These are phyloP conservation scores for Echinosophora koreensis DNA, from an alignment of 306 rosid species.

Conservation along the genomic window DNA sequence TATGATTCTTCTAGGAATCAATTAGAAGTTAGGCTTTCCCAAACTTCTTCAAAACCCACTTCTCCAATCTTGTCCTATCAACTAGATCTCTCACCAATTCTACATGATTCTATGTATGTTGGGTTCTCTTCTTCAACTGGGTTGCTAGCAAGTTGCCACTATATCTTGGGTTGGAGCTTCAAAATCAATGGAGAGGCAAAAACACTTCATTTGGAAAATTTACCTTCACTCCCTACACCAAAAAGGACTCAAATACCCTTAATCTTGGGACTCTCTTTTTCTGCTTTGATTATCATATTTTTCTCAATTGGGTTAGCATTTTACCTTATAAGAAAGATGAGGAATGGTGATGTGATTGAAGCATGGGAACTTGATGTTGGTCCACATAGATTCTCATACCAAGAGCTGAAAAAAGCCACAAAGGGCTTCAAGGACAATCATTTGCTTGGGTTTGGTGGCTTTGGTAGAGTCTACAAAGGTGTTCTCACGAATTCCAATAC, in stretches of 20 bases:
- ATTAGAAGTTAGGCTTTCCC: conserved; percentile 58
- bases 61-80: conserved; percentile 53
- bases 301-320: conserved; percentile 23
- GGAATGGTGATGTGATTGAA: conserved; percentile 57
- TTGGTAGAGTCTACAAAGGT: conserved; percentile 69
- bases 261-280: conserved; percentile 48
- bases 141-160: conserved; percentile 56
- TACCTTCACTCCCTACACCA: conserved; percentile 53
- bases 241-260: conserved; percentile 21
- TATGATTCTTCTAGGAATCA: conserved; percentile 50
- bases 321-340: conserved; percentile 48
- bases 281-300: conserved; percentile 34
- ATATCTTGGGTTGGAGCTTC: conserved; percentile 71
- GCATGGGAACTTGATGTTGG: conserved; percentile 70
- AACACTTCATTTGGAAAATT: conserved; percentile 48
- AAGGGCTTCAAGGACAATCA: conserved; percentile 60
- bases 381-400: conserved; percentile 69
- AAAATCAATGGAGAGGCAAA: conserved; percentile 59
- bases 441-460: conserved; percentile 69
- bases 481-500: conserved; percentile 50
- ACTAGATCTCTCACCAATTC: conserved; percentile 60
- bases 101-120: conserved; percentile 61
- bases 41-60: conserved; percentile 56
- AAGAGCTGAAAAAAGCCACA: conserved; percentile 66
- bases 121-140: conserved; percentile 74